phyloP scores from a whole-genome alignment of 1,284 basidiomycete genomes.

The Cryptococcus depauperatus region DNA sequence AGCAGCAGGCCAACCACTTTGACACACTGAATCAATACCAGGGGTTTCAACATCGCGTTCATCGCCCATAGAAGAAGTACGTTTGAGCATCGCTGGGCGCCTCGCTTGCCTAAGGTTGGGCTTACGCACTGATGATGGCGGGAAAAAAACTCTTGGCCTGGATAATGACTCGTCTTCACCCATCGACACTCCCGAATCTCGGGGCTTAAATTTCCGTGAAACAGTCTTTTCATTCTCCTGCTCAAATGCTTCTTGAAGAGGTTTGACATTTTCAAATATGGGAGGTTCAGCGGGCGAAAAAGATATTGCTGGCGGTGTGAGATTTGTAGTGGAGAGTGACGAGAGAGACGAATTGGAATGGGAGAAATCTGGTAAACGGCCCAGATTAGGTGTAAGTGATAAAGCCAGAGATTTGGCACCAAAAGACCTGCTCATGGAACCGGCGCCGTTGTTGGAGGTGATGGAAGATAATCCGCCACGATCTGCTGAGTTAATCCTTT shows the following conservation, averaged over 20 bases:
- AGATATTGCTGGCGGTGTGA: conserved; percentile 30
- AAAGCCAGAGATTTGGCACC: conserved; percentile 43
- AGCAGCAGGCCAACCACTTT: conserved; percentile 20
- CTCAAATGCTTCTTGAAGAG: conserved; percentile 44
- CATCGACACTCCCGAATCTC: conserved; percentile 40
- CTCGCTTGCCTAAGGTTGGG: conserved; percentile 11
- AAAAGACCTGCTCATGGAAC: conserved; percentile 39
- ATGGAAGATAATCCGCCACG: conserved; percentile 6
- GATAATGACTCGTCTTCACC: conserved; percentile 8
- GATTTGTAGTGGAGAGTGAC: conserved; percentile 22
- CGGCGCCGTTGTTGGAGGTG: conserved; percentile 5
- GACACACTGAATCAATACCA: conserved; percentile 21
- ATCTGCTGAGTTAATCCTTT: conserved; percentile 28
- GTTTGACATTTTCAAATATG: conserved; percentile 44
- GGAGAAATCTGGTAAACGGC: conserved; percentile 29
- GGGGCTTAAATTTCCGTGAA: conserved; percentile 42
- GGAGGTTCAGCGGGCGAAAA: conserved; percentile 34
- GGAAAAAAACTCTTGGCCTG: conserved; percentile 8
- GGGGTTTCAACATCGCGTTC: conserved; percentile 36
- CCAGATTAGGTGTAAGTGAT: conserved; percentile 22
- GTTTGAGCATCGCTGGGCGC: conserved; percentile 32
- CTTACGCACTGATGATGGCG: conserved; percentile 11
- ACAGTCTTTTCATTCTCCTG: conserved; percentile 27
- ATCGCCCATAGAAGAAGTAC: conserved; percentile 34
- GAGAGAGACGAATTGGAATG: conserved; percentile 40